Percentiles rank a stretch among this genome's conserved stretches.
Conservation (phyloP, 768 basidiomycete genomes). For the Russula griseocarnosa region DNA sequence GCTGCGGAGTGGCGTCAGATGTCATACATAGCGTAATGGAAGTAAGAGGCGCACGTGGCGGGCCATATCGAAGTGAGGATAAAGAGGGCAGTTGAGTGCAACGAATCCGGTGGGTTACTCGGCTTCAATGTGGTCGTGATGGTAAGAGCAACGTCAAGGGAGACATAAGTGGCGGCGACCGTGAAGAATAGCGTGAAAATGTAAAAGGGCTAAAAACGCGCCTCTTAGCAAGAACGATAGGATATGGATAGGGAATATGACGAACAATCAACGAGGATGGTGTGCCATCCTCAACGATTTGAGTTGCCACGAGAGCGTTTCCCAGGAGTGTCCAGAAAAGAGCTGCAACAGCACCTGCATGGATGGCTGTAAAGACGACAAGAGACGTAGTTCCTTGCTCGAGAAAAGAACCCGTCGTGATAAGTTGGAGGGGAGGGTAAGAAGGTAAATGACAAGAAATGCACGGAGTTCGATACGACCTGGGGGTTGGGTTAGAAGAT, state of each 20-base stretch:
- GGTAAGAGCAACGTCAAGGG: slow-evolving; percentile 73
- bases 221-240: not conserved
- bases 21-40: not conserved
- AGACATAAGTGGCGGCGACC: slow-evolving; percentile 73
- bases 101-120: slow-evolving; percentile 49
- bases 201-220: slow-evolving; percentile 52
- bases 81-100: slow-evolving; percentile 74
- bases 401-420: slow-evolving; percentile 76
- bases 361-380: slow-evolving; percentile 69
- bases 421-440: slow-evolving; percentile 76
- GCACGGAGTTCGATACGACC: slow-evolving; percentile 67
- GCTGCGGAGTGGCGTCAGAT: slow-evolving; percentile 34
- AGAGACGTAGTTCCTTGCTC: slow-evolving; percentile 71
- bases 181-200: slow-evolving; percentile 58
- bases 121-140: slow-evolving; percentile 60
- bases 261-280: slow-evolving; percentile 61
- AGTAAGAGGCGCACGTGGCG: slow-evolving; percentile 51
- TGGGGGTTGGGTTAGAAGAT: slow-evolving; percentile 31
- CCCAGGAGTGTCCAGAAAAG: slow-evolving; percentile 78
- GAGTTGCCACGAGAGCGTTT: slow-evolving; percentile 77
- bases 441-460: slow-evolving; percentile 61
- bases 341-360: slow-evolving; percentile 70
- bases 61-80: slow-evolving; percentile 80
- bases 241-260: slow-evolving; percentile 27
- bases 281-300: slow-evolving; percentile 90